A percentile compares a stretch with the other conserved stretches of the same genome.
Evolutionary conservation across 805 yeast species (phyloP).

Genomic region (Kuraishia cidri): DNA sequence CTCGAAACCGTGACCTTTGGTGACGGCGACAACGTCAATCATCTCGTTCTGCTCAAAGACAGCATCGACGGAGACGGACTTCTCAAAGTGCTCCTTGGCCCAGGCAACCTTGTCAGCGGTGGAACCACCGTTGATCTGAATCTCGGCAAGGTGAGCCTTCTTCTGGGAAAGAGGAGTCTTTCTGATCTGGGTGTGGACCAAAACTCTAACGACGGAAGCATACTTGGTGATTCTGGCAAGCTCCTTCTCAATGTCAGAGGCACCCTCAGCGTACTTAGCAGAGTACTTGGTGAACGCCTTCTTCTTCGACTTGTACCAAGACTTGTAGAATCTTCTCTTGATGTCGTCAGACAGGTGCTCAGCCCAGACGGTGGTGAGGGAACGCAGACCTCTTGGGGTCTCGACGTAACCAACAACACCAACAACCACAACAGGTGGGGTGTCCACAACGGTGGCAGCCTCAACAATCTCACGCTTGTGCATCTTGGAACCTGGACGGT

Average conservation of each 20-base stretch:
- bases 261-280: constrained; percentile 91
- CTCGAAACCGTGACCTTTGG: constrained; percentile 99
- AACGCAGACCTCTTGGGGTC: constrained; percentile 99
- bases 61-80: constrained; percentile 91
- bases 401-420: constrained; percentile 99
- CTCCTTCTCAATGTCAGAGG: constrained; percentile 86
- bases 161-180: constrained; percentile 98
- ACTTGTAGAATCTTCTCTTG: constrained; percentile 99
- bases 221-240: constrained; percentile 98
- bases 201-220: constrained; percentile 97
- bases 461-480: constrained; percentile 99
- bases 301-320: constrained; percentile 99
- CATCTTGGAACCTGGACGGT: constrained; percentile 99
- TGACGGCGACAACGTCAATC: constrained; percentile 97
- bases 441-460: constrained; percentile 98
- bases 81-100: constrained; percentile 99
- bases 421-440: constrained; percentile 97
- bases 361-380: constrained; percentile 99
- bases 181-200: constrained; percentile 99
- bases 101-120: constrained; percentile 94
- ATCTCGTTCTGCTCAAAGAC: constrained; percentile 98
- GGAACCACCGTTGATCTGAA: constrained; percentile 99
- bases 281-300: constrained; percentile 99
- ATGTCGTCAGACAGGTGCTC: constrained; percentile 99
- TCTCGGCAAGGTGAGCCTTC: constrained; percentile 99